Evolutionary conservation across 768 basidiomycete genomes (phyloP).

Genomic region (Cantharellus anzutake): DNA sequence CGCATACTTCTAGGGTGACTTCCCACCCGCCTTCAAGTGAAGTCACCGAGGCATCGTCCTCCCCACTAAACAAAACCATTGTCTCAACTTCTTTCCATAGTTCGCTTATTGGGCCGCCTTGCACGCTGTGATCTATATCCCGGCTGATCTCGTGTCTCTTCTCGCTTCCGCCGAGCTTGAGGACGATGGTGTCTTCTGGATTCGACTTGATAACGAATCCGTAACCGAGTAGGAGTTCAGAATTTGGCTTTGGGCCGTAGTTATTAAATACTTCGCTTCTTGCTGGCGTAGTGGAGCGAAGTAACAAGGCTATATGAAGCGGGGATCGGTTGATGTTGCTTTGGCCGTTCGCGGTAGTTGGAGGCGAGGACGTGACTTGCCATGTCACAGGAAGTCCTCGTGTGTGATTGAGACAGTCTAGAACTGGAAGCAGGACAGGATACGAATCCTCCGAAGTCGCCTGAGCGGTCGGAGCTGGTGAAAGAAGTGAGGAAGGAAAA

Average conservation of each 20-base stretch:
- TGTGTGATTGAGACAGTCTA: conserved; percentile 75
- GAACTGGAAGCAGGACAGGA: conserved; percentile 70
- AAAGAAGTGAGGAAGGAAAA: conserved; percentile 72
- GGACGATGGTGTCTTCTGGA: conserved; percentile 69
- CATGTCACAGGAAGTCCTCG: conserved; percentile 70
- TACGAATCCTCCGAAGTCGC: conserved; percentile 29
- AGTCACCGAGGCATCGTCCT: conserved; percentile 13
- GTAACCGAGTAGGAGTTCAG: conserved; percentile 79
- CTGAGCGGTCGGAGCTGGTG: conserved; percentile 29
- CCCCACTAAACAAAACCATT: conserved; percentile 15
- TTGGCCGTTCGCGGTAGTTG: background rate
- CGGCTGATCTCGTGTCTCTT: conserved; percentile 39
- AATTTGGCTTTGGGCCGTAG: conserved; percentile 81
- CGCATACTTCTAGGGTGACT: conserved; percentile 48
- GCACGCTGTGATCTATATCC: background rate
- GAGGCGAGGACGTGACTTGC: conserved; percentile 25
- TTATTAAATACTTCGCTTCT: conserved; percentile 67
- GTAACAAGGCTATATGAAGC: conserved; percentile 40
- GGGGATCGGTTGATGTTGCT: background rate
- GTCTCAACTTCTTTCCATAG: conserved; percentile 5
- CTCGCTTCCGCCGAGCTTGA: conserved; percentile 43
- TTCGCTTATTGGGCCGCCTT: background rate
- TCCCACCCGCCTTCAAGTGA: conserved; percentile 25
- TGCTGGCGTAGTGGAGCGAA: conserved; percentile 24
- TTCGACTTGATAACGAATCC: conserved; percentile 70